These are phyloP conservation scores for Salvia hispanica DNA, from an alignment of 257 asterid species.

Conservation along the genomic window DNA sequence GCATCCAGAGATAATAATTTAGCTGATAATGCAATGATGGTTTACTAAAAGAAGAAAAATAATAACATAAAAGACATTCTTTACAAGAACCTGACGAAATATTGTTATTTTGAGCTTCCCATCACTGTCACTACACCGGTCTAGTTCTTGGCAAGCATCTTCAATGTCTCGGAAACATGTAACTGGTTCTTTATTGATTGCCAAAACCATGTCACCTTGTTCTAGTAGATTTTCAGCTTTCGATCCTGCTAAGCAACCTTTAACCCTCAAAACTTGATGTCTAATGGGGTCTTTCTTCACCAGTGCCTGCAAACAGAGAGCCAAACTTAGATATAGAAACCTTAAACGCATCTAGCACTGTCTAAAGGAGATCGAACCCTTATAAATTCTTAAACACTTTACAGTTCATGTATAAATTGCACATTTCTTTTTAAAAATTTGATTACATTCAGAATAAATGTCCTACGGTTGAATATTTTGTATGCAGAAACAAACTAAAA, in stretches of 20 bases:
- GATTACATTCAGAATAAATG: neutral
- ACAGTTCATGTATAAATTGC: neutral
- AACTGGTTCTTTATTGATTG: slow-evolving; percentile 85
- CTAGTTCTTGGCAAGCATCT: slow-evolving; percentile 82
- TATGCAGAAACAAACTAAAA: neutral
- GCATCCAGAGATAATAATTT: too few species aligned
- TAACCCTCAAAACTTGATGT: slow-evolving; percentile 89
- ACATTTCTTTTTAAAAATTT: neutral
- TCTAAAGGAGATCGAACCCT: slow-evolving; percentile 33
- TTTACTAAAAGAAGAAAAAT: slow-evolving; percentile 6
- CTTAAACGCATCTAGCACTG: slow-evolving; percentile 18
- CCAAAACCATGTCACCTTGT: slow-evolving; percentile 94
- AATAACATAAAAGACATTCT: neutral
- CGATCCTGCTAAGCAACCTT: slow-evolving; percentile 95
- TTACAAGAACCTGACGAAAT: slow-evolving; percentile 75
- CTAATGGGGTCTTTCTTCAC: slow-evolving; percentile 85
- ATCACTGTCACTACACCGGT: slow-evolving; percentile 47
- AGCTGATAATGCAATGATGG: neutral
- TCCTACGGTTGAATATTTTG: slow-evolving; percentile 1
- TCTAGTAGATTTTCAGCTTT: slow-evolving; percentile 78
- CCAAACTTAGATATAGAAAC: slow-evolving; percentile 22
- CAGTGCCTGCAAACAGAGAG: slow-evolving; percentile 57
- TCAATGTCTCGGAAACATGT: slow-evolving; percentile 90
- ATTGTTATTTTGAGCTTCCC: slow-evolving; percentile 74
- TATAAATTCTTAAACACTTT: slow-evolving; percentile 43